Evolutionary conservation across 768 basidiomycete genomes (phyloP).

Genomic region (Auriculariales sp.): DNA sequence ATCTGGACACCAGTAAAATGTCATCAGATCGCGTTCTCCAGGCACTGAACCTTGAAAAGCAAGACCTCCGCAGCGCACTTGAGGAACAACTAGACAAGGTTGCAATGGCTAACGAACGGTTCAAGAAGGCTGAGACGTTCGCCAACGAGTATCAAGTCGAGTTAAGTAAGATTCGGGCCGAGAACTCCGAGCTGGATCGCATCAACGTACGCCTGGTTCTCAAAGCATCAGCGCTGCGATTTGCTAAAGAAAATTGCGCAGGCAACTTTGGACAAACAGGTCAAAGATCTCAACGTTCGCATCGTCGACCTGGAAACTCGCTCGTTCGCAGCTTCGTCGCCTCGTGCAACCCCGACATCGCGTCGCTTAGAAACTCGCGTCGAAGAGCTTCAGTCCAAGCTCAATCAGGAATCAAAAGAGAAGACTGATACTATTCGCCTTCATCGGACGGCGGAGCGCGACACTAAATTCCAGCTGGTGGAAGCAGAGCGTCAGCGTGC

Average conservation of each 20-base stretch:
- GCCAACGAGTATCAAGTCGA: conserved; percentile 66
- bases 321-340: conserved; percentile 52
- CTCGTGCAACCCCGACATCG: conserved; percentile 28
- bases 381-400: conserved; percentile 53
- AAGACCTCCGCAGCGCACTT: conserved; percentile 62
- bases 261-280: conserved; percentile 74
- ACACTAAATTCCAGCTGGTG: conserved; percentile 36
- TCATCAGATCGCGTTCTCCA: conserved; percentile 64
- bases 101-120: conserved; percentile 52
- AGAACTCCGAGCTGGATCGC: conserved; percentile 69
- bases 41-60: conserved; percentile 62
- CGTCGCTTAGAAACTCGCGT: conserved; percentile 54
- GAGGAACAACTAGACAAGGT: conserved; percentile 70
- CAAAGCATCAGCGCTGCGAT: too few species aligned
- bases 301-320: conserved; percentile 74
- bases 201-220: conserved; percentile 52
- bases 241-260: too few species aligned
- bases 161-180: conserved; percentile 59
- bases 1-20: conserved; percentile 52
- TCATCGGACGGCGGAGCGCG: conserved; percentile 31
- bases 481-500: conserved; percentile 49
- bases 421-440: conserved; percentile 18
- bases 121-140: conserved; percentile 68
- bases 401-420: conserved; percentile 37
- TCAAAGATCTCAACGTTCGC: conserved; percentile 71